Conservation (phyloP, 2,329 filamentous ascomycete genomes). For the Botrytis porri region DNA sequence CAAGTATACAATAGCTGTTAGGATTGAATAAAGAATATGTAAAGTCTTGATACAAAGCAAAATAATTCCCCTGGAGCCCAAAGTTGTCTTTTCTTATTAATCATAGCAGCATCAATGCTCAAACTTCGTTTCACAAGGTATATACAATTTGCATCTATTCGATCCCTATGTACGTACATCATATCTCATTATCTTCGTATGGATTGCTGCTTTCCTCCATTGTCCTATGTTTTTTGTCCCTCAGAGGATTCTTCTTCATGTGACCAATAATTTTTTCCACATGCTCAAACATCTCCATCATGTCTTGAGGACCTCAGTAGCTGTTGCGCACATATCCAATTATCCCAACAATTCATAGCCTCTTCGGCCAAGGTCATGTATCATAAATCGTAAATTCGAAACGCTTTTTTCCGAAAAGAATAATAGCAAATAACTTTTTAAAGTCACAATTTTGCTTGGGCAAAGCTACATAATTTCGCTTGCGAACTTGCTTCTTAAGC, state of each 20-base stretch:
- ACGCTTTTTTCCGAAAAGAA: neutral
- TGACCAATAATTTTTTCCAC: neutral
- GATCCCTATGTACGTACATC: neutral
- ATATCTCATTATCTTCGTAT: neutral
- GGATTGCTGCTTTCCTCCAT: neutral
- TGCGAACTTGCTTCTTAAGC: slow-evolving; percentile 74
- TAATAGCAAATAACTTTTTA: neutral
- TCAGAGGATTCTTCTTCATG: neutral
- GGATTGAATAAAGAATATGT: neutral
- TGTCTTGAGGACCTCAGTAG: neutral
- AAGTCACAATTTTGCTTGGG: neutral
- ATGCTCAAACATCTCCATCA: too few relatives aligned
- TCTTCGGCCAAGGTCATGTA: neutral
- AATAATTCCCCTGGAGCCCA: neutral
- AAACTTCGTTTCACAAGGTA: neutral
- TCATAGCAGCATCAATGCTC: neutral
- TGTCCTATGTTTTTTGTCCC: neutral
- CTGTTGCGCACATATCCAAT: neutral
- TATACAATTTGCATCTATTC: neutral
- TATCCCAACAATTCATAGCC: neutral
- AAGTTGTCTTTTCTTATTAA: neutral
- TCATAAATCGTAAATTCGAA: neutral
- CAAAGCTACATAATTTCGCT: slow-evolving; percentile 26
- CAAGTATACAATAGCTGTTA: neutral
- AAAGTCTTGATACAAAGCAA: neutral